Evolutionary conservation across 805 yeast species (phyloP).

Genomic region (Yarrowia osloensis): DNA sequence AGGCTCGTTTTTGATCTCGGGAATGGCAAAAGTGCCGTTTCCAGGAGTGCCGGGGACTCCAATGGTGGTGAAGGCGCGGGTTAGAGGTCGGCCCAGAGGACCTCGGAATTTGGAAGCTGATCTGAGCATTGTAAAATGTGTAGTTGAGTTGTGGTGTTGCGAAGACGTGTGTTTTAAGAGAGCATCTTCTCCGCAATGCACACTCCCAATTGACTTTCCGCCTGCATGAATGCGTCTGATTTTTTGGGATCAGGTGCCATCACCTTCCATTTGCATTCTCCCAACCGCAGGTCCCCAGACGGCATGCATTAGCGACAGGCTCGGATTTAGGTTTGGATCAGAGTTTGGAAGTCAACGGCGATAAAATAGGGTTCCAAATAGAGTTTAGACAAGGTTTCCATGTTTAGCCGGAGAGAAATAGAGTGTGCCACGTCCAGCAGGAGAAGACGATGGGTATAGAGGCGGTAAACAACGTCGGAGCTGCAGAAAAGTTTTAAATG

Average conservation of each 20-base stretch:
- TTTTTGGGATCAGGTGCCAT: neutral
- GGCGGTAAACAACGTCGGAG: no score
- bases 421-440: neutral
- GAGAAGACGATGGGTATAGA: no score
- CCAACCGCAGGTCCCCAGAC: neutral
- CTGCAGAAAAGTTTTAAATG: no score
- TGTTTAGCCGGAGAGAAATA: no score
- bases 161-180: neutral
- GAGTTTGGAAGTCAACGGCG: constrained; percentile 30
- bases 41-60: constrained; percentile 31
- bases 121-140: constrained; percentile 4
- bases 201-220: neutral
- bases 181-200: neutral
- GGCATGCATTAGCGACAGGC: constrained; percentile 3
- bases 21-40: constrained; percentile 39
- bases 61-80: constrained; percentile 8
- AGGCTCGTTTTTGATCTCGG: constrained; percentile 44
- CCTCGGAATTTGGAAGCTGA: constrained; percentile 5
- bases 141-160: neutral
- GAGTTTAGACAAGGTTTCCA: no score
- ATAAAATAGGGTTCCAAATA: neutral
- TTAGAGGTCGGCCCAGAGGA: neutral
- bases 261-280: neutral
- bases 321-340: neutral
- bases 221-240: no score